phyloP scores from a whole-genome alignment of 2,329 filamentous ascomycete species.

The Amylocarpus encephaloides region DNA sequence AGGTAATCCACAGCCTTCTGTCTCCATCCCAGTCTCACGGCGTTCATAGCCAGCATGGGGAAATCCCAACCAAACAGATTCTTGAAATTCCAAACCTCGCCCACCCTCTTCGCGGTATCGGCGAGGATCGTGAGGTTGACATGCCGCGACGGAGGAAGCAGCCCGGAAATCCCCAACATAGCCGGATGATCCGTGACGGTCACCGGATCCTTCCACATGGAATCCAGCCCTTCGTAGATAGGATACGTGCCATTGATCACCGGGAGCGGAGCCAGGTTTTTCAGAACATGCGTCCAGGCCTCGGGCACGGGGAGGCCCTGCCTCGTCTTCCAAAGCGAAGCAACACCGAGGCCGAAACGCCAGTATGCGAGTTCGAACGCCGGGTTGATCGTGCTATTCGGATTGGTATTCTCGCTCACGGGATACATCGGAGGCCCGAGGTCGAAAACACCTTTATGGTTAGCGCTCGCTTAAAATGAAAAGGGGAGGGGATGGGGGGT shows the following conservation, averaged over 20 bases:
- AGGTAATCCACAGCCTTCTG: slow-evolving; percentile 38
- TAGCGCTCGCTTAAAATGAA: neutral
- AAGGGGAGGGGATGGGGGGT: neutral
- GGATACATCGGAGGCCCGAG: slow-evolving; percentile 46
- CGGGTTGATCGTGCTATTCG: slow-evolving; percentile 50
- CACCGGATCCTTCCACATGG: slow-evolving; percentile 38
- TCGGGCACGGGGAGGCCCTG: slow-evolving; percentile 38
- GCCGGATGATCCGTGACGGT: slow-evolving; percentile 39
- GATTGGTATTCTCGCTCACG: slow-evolving; percentile 51
- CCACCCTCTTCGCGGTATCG: slow-evolving; percentile 36
- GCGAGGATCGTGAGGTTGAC: slow-evolving; percentile 34
- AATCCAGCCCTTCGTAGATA: slow-evolving; percentile 46
- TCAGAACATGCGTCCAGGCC: slow-evolving; percentile 42
- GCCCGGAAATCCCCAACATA: slow-evolving; percentile 40
- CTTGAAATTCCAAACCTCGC: slow-evolving; percentile 37
- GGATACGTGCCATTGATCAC: slow-evolving; percentile 44
- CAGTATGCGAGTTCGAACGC: slow-evolving; percentile 56
- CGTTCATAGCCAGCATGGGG: slow-evolving; percentile 41
- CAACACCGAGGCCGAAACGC: slow-evolving; percentile 52
- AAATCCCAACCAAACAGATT: slow-evolving; percentile 42
- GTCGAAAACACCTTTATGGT: slow-evolving; percentile 38
- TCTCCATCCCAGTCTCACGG: slow-evolving; percentile 36
- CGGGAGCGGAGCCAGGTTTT: slow-evolving; percentile 48
- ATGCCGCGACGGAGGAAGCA: slow-evolving; percentile 35
- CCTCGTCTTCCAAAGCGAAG: slow-evolving; percentile 45